phyloP scores from a whole-genome alignment of 768 basidiomycete genomes.

The Amylocystis lapponica region DNA sequence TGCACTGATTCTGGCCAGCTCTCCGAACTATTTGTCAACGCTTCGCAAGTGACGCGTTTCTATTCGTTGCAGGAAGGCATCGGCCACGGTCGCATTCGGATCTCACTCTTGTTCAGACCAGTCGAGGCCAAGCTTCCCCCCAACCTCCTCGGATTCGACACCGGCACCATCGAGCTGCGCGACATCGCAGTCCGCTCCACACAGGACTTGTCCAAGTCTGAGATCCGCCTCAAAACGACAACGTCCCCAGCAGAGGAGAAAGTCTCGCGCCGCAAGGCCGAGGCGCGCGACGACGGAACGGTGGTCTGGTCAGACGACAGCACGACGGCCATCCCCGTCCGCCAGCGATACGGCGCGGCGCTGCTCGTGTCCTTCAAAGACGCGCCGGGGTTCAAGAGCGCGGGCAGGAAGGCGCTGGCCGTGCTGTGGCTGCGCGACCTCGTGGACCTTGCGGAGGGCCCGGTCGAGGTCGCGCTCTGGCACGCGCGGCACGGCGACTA shows the following conservation, averaged over 20 bases:
- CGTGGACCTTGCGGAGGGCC: slow-evolving; percentile 42
- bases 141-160: slow-evolving; percentile 60
- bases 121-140: slow-evolving; percentile 54
- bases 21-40: slow-evolving; percentile 29
- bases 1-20: slow-evolving; percentile 14
- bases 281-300: slow-evolving; percentile 23
- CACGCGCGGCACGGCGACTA: slow-evolving; percentile 21
- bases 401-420: slow-evolving; percentile 30
- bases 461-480: slow-evolving; percentile 40
- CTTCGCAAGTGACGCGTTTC: slow-evolving; percentile 50
- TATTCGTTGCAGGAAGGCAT: slow-evolving; percentile 68
- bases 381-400: slow-evolving; percentile 24
- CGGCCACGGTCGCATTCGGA: slow-evolving; percentile 57
- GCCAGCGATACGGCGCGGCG: slow-evolving; percentile 42
- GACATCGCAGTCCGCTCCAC: slow-evolving; percentile 26
- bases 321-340: slow-evolving; percentile 39
- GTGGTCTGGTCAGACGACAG: slow-evolving; percentile 30
- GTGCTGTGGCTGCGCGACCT: slow-evolving; percentile 52
- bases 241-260: slow-evolving; percentile 37
- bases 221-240: slow-evolving; percentile 36
- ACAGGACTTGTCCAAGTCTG: slow-evolving; percentile 33
- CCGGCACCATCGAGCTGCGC: slow-evolving; percentile 55
- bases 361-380: slow-evolving; percentile 41
- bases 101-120: slow-evolving; percentile 64
- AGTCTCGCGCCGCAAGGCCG: slow-evolving; percentile 32